These are phyloP conservation scores for Ascochyta viciae-villosae DNA, from an alignment of 2,329 filamentous ascomycete genomes.

Conservation along the genomic window DNA sequence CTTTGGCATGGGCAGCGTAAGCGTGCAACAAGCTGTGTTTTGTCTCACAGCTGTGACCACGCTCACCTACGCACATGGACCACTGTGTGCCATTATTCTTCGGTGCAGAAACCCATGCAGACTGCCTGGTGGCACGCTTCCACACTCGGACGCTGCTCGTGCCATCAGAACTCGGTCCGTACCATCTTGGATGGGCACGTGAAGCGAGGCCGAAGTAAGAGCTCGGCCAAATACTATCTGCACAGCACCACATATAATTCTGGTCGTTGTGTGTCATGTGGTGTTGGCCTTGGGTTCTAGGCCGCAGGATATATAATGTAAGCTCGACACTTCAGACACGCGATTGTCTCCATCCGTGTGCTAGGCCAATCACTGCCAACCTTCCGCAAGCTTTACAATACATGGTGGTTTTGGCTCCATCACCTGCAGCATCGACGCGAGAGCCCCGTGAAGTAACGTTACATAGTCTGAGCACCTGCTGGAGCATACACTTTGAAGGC, in stretches of 20 bases:
- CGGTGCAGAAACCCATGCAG: no score
- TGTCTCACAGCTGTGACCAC: background rate
- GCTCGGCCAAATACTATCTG: constrained; percentile 4
- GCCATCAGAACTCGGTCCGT: constrained; percentile 6
- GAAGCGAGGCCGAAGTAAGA: constrained; percentile 8
- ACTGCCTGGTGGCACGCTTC: no score
- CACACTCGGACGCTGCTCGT: background rate
- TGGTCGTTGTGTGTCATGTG: constrained; percentile 15
- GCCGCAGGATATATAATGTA: constrained; percentile 3
- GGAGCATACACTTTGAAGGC: constrained; percentile 1
- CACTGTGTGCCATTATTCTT: no score
- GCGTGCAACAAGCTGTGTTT: background rate
- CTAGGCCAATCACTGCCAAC: constrained; percentile 2
- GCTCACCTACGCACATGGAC: background rate
- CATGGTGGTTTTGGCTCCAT: background rate
- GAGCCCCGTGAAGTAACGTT: constrained; percentile 11
- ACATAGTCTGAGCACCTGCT: constrained; percentile 15
- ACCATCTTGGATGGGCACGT: constrained; percentile 3
- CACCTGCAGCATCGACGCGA: background rate
- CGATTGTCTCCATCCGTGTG: background rate
- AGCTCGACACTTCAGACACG: background rate
- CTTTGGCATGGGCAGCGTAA: background rate
- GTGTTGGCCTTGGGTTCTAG: constrained; percentile 11
- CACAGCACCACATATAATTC: constrained; percentile 8
- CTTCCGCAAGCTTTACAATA: background rate